These are phyloP conservation scores for Eucalyptus cloeziana DNA, from an alignment of 345 rosid species.

Conservation along the genomic window DNA sequence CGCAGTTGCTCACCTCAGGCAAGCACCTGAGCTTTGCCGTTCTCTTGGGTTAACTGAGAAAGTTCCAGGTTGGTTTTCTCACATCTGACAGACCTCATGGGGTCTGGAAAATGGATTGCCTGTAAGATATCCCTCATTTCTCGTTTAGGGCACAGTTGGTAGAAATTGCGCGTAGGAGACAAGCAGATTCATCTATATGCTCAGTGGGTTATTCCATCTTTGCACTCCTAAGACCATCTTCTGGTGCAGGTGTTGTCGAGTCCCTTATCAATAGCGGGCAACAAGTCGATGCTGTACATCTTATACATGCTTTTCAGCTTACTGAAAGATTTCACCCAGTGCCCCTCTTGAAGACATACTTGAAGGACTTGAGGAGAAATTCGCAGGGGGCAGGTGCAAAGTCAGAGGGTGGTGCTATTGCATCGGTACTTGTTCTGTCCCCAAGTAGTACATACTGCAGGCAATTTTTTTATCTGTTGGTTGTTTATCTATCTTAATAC, in stretches of 20 bases:
- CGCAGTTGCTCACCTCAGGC: constrained; percentile 37
- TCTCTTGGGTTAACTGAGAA: constrained; percentile 51
- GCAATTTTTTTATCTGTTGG: background rate
- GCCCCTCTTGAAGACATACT: constrained; percentile 37
- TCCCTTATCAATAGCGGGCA: constrained; percentile 27
- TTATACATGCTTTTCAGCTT: constrained; percentile 45
- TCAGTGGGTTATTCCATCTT: background rate
- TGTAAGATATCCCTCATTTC: background rate
- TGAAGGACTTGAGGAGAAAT: constrained; percentile 43
- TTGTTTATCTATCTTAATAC: background rate
- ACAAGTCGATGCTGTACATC: constrained; percentile 44
- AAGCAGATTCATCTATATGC: background rate
- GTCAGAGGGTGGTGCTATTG: constrained; percentile 7
- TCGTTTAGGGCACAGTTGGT: background rate
- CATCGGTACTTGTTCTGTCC: constrained; percentile 16
- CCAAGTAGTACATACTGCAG: background rate
- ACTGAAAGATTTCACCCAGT: constrained; percentile 39
- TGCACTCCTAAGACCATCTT: background rate
- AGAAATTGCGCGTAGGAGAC: background rate
- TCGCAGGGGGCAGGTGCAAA: constrained; percentile 34
- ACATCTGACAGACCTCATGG: constrained; percentile 22
- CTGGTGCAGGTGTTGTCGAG: constrained; percentile 34
- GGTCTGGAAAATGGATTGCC: constrained; percentile 12
- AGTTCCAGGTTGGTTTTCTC: constrained; percentile 61
- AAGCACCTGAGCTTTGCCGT: constrained; percentile 53